Evolutionary conservation across 2,329 filamentous ascomycete genomes (phyloP).

Genomic region (Talaromyces sp.): DNA sequence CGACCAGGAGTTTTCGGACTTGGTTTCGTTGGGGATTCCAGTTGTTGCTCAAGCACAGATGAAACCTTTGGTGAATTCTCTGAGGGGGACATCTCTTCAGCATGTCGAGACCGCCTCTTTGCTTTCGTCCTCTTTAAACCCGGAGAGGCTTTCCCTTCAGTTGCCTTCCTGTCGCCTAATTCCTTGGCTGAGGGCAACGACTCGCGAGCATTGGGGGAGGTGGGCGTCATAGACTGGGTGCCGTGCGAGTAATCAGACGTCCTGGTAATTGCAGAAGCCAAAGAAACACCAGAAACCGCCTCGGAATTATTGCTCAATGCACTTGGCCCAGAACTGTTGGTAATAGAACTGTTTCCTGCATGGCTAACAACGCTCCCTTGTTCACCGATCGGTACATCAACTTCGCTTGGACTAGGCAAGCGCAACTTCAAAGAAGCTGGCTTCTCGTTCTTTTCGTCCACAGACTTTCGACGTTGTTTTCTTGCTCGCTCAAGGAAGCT

Average conservation of each 20-base stretch:
- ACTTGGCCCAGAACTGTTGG: slow-evolving; percentile 27
- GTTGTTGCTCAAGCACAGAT: slow-evolving; percentile 17
- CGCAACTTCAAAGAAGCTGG: slow-evolving; percentile 29
- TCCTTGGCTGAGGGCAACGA: slow-evolving; percentile 25
- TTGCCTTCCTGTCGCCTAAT: slow-evolving; percentile 16
- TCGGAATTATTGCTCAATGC: slow-evolving; percentile 22
- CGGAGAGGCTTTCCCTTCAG: slow-evolving; percentile 26
- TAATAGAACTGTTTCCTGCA: slow-evolving; percentile 34
- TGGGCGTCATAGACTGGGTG: slow-evolving; percentile 16
- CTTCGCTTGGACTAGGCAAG: slow-evolving; percentile 45
- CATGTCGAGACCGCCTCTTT: slow-evolving; percentile 35
- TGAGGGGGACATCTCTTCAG: slow-evolving; percentile 24
- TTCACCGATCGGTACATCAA: slow-evolving; percentile 60
- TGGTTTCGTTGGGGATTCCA: slow-evolving; percentile 10
- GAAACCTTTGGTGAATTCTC: slow-evolving; percentile 19
- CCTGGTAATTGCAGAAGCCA: slow-evolving; percentile 25
- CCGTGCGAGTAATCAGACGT: slow-evolving; percentile 27
- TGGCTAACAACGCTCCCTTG: slow-evolving; percentile 43
- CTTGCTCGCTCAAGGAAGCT: slow-evolving; percentile 46
- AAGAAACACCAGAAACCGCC: slow-evolving; percentile 23
- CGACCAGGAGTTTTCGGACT: slow-evolving; percentile 9
- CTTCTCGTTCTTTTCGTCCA: slow-evolving; percentile 13
- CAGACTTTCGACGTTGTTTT: slow-evolving; percentile 25
- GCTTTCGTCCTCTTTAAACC: slow-evolving; percentile 37
- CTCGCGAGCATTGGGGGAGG: slow-evolving; percentile 18